Evolutionary conservation across 179 eudicot species (phyloP).

Genomic region (Heliamphora pulchella): DNA sequence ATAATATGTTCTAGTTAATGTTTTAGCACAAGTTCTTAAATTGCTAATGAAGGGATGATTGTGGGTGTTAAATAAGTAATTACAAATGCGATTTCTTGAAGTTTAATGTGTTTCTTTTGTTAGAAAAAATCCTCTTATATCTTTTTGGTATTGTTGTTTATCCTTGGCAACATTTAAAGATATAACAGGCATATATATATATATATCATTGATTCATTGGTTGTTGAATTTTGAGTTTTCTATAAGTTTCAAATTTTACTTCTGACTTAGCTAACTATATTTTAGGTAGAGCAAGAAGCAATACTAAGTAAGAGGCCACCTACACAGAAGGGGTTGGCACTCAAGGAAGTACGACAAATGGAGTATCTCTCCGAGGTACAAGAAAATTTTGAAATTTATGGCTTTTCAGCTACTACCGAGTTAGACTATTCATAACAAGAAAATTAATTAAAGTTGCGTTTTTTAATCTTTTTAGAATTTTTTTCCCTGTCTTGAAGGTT

Average conservation of each 20-base stretch:
- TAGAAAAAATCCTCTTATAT: not conserved
- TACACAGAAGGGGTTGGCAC: slow-evolving; percentile 56
- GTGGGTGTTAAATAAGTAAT: too few species aligned
- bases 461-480: not conserved
- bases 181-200: not conserved
- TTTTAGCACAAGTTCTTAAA: not conserved
- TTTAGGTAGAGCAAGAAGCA: slow-evolving; percentile 67
- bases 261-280: not conserved
- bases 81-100: not conserved
- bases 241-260: not conserved
- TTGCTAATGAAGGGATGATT: not conserved
- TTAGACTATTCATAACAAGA: not conserved
- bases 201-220: not conserved
- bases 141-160: not conserved
- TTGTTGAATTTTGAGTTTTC: not conserved
- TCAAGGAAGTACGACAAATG: slow-evolving; percentile 61
- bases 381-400: not conserved
- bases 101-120: not conserved
- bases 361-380: slow-evolving; percentile 63
- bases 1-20: not conserved
- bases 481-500: slow-evolving; percentile 32
- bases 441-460: too few species aligned
- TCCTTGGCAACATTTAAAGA: not conserved
- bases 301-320: slow-evolving; percentile 52
- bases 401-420: not conserved